Percentiles rank a stretch among this genome's conserved stretches.
Evolutionary conservation across 345 rosid genomes (phyloP).

Genomic region (Salix purpurea): DNA sequence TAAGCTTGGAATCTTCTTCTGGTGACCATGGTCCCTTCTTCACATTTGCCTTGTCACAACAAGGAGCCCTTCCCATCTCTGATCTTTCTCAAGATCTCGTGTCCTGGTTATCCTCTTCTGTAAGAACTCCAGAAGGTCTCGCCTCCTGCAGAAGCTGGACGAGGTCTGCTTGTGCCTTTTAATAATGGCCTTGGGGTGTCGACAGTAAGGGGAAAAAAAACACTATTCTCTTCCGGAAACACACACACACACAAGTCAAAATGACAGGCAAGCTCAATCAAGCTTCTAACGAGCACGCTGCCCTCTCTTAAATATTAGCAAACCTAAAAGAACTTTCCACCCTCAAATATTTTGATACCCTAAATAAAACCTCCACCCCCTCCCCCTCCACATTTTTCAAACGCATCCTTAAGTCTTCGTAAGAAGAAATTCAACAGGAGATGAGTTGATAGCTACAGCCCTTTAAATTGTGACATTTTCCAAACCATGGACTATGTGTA

Average conservation of each 20-base stretch:
- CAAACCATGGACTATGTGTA: constrained; percentile 34
- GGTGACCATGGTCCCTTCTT: constrained; percentile 98
- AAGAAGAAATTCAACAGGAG: constrained; percentile 2
- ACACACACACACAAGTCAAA: constrained; percentile 35
- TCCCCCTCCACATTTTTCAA: neutral
- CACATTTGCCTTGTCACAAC: constrained; percentile 93
- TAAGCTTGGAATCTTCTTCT: constrained; percentile 89
- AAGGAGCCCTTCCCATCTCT: constrained; percentile 92
- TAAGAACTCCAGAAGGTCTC: constrained; percentile 12
- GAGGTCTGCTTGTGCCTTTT: constrained; percentile 12
- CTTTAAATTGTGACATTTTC: constrained; percentile 41
- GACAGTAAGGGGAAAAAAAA: neutral
- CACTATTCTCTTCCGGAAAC: neutral
- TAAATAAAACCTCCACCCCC: neutral
- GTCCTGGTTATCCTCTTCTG: constrained; percentile 16
- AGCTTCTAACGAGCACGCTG: constrained; percentile 12
- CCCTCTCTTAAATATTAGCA: neutral
- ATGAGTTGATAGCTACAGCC: constrained; percentile 23
- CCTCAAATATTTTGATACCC: neutral
- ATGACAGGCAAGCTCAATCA: constrained; percentile 29
- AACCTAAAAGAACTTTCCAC: constrained; percentile 29
- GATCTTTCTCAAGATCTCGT: constrained; percentile 3
- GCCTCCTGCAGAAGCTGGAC: constrained; percentile 15
- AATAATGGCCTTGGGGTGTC: constrained; percentile 16
- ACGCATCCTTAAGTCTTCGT: constrained; percentile 38